A percentile compares a stretch with the other conserved stretches of the same genome.
Conservation (phyloP, 140 eudicot species). For the Bidens hawaiensis region DNA sequence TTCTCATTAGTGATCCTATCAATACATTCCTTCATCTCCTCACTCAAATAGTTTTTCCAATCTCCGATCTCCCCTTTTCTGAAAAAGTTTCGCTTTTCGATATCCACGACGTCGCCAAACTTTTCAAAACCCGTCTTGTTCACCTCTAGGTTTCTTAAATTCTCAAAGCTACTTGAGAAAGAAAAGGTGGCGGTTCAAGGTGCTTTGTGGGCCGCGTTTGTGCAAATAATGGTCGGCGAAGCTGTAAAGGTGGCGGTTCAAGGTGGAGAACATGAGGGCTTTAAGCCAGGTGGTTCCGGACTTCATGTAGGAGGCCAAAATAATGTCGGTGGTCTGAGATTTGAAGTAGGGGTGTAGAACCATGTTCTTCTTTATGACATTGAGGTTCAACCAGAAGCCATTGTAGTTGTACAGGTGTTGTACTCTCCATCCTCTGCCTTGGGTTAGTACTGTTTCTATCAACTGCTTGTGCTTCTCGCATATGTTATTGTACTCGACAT, state of each 20-base stretch:
- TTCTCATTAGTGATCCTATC: no score
- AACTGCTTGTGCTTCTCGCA: background rate
- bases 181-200: no score
- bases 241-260: conserved; percentile 1
- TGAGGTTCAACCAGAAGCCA: conserved; percentile 3
- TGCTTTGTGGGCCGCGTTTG: conserved; percentile 19
- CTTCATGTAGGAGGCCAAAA: conserved; percentile 19
- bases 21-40: no score
- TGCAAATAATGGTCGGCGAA: conserved; percentile 18
- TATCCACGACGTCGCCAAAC: no score
- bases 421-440: conserved; percentile 1
- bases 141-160: no score
- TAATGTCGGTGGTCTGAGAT: conserved; percentile 20
- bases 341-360: conserved; percentile 27
- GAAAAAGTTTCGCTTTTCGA: no score
- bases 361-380: background rate
- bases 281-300: conserved; percentile 37
- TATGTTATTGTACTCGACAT: background rate
- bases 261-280: no score
- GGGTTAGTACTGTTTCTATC: background rate
- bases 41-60: no score
- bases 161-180: no score
- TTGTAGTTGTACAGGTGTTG: conserved; percentile 3
- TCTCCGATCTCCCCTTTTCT: no score
- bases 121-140: no score